Percentiles rank a stretch among this genome's conserved stretches.
Conservation (phyloP, 495 filamentous ascomycete genomes). For the Daldinia loculata region DNA sequence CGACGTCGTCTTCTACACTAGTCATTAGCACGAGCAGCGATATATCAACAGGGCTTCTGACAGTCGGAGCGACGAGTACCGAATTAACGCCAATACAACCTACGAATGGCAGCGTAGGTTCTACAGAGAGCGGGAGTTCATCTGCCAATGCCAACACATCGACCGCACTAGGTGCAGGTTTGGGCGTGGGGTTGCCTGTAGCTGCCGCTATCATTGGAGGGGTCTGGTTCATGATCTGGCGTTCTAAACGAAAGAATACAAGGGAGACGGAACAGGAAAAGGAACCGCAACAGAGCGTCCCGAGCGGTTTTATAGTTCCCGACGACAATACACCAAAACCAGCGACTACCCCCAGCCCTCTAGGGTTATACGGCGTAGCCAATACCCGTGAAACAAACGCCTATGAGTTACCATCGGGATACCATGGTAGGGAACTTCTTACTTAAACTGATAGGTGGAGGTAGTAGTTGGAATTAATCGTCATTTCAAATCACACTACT, state of each 20-base stretch:
- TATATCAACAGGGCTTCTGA: not conserved
- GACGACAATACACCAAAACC: not conserved
- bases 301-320: not conserved
- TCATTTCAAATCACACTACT: too few relatives aligned
- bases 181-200: constrained; percentile 21
- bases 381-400: not conserved
- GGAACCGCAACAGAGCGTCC: not conserved
- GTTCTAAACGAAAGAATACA: constrained; percentile 3
- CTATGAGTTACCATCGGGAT: constrained; percentile 7
- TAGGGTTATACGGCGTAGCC: not conserved
- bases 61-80: not conserved
- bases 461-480: too few relatives aligned
- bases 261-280: not conserved
- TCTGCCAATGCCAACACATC: not conserved
- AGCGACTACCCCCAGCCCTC: not conserved
- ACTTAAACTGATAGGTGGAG: not conserved
- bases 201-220: constrained; percentile 21
- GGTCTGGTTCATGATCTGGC: constrained; percentile 23
- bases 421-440: constrained; percentile 11
- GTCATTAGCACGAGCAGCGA: not conserved
- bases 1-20: not conserved
- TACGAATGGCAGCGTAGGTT: not conserved
- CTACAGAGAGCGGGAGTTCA: not conserved
- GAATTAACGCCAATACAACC: not conserved
- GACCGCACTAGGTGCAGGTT: constrained; percentile 15